Conservation (phyloP, 352 stramenopile species). For the Phytopythium litorale region DNA sequence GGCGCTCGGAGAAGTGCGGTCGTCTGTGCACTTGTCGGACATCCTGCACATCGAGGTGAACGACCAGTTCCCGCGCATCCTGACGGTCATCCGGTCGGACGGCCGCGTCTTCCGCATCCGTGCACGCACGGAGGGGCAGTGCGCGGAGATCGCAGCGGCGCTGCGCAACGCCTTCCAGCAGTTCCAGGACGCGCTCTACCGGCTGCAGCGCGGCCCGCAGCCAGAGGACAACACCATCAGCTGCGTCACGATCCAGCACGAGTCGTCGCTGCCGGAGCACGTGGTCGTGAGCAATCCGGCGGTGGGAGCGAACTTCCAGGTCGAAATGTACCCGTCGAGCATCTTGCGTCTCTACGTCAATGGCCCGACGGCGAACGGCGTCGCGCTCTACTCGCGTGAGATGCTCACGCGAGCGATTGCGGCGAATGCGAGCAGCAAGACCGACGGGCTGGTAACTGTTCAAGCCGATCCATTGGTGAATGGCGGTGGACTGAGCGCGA, state of each 20-base stretch:
- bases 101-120: conserved; percentile 69
- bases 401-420: conserved; percentile 33
- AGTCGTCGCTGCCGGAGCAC: conserved; percentile 56
- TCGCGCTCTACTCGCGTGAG: conserved; percentile 49
- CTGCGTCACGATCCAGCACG: conserved; percentile 72
- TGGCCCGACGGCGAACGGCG: conserved; percentile 50
- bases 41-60: conserved; percentile 77
- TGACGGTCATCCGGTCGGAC: conserved; percentile 71
- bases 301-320: conserved; percentile 42
- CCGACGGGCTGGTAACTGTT: conserved; percentile 18
- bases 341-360: conserved; percentile 74
- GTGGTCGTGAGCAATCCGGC: conserved; percentile 45
- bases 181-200: conserved; percentile 74
- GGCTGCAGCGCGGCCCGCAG: conserved; percentile 55
- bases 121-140: conserved; percentile 61
- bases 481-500: neutral
- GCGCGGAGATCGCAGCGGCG: conserved; percentile 44
- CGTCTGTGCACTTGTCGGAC: conserved; percentile 68
- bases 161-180: conserved; percentile 53
- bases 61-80: conserved; percentile 62
- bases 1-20: conserved; percentile 61
- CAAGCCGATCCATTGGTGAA: conserved; percentile 45
- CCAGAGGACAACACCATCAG: conserved; percentile 68
- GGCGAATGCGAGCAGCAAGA: conserved; percentile 5
- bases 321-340: conserved; percentile 68